phyloP scores from a whole-genome alignment of 257 asterid species.

The Salvia splendens region DNA sequence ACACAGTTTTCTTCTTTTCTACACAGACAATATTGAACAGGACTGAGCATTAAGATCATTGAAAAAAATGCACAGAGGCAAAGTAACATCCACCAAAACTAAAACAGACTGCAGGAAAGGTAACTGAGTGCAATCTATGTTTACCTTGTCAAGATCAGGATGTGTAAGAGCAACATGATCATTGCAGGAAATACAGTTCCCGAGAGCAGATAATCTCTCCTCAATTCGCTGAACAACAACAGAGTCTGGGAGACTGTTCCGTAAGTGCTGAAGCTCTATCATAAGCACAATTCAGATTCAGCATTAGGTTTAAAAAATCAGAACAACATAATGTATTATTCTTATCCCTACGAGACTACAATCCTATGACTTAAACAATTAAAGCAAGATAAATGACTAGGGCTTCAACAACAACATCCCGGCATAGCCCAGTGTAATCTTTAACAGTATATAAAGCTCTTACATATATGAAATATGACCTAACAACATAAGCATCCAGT shows the following conservation, averaged over 20 bases:
- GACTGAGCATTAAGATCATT: neutral
- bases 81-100: neutral
- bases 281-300: conserved; percentile 9
- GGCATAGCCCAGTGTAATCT: too few relatives aligned
- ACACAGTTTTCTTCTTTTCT: too few relatives aligned
- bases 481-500: conserved; percentile 9
- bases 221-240: conserved; percentile 90
- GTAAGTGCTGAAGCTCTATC: conserved; percentile 81
- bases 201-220: conserved; percentile 80
- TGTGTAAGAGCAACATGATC: conserved; percentile 91
- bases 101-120: conserved; percentile 6
- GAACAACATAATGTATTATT: neutral
- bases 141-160: conserved; percentile 78
- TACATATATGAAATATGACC: neutral
- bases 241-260: conserved; percentile 81
- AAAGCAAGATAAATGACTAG: too few relatives aligned
- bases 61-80: neutral
- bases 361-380: neutral
- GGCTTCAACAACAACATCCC: too few relatives aligned
- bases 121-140: conserved; percentile 2
- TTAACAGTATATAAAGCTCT: neutral
- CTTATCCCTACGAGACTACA: neutral
- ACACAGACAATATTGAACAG: neutral
- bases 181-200: conserved; percentile 87
- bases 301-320: conserved; percentile 21